Evolutionary conservation across 352 stramenopile species (phyloP).

Genomic region (Globisporangium mamillatum): DNA sequence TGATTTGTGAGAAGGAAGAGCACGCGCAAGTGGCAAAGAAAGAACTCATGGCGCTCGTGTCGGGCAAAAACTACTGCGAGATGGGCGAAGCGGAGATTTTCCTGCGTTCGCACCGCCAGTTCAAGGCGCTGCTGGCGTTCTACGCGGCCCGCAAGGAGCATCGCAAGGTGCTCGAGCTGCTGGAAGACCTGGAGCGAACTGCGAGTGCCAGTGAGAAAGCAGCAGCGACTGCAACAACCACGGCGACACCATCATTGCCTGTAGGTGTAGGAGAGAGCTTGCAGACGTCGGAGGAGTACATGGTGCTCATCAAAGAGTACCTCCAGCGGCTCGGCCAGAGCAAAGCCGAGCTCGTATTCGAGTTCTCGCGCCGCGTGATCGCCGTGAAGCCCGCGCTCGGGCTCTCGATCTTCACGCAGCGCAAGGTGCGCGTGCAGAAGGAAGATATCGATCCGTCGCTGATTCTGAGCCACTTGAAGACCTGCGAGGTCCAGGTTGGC

Average conservation of each 20-base stretch:
- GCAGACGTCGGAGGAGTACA: slow-evolving; percentile 46
- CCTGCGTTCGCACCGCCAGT: slow-evolving; percentile 60
- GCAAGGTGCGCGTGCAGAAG: slow-evolving; percentile 39
- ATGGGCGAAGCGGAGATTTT: slow-evolving; percentile 77
- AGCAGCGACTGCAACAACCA: background rate
- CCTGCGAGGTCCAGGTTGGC: slow-evolving; percentile 30
- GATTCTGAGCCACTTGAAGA: slow-evolving; percentile 70
- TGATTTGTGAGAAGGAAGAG: slow-evolving; percentile 48
- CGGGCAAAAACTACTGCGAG: slow-evolving; percentile 57
- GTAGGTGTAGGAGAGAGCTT: slow-evolving; percentile 16
- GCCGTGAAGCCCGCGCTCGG: slow-evolving; percentile 50
- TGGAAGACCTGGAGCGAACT: slow-evolving; percentile 75
- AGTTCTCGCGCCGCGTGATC: slow-evolving; percentile 76
- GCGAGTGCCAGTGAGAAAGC: slow-evolving; percentile 25
- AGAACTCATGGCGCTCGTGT: slow-evolving; percentile 56
- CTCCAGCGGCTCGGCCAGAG: slow-evolving; percentile 59
- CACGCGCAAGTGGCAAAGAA: slow-evolving; percentile 34
- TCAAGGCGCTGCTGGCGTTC: slow-evolving; percentile 61
- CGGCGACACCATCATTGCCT: slow-evolving; percentile 5
- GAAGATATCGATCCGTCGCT: slow-evolving; percentile 64
- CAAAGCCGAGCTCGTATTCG: slow-evolving; percentile 71
- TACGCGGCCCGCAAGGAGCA: slow-evolving; percentile 71
- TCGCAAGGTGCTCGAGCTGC: slow-evolving; percentile 73
- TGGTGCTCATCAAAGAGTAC: slow-evolving; percentile 64
- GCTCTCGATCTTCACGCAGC: slow-evolving; percentile 77